Conservation (phyloP, 306 rosid species). For the Vicia faba region DNA sequence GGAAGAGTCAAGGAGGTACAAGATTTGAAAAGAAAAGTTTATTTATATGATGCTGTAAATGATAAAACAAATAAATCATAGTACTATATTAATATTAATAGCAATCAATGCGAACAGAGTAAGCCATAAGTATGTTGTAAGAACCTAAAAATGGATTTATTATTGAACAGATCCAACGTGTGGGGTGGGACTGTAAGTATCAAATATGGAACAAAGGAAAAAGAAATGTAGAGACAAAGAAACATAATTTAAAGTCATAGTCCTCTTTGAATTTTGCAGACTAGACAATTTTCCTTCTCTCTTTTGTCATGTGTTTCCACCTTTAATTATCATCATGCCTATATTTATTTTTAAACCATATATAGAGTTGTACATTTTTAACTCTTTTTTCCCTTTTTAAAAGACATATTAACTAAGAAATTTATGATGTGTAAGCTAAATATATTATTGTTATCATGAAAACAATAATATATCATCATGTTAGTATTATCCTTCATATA, state of each 20-base stretch:
- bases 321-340: conserved; percentile 33
- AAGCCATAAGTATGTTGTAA: conserved; percentile 31
- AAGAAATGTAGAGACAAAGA: conserved; percentile 47
- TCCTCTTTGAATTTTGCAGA: conserved; percentile 46
- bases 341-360: neutral
- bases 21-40: neutral
- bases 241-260: conserved; percentile 49
- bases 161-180: conserved; percentile 36
- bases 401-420: conserved; percentile 4
- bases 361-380: conserved; percentile 14
- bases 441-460: too few relatives aligned
- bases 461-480: too few relatives aligned
- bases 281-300: conserved; percentile 44
- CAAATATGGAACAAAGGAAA: conserved; percentile 41
- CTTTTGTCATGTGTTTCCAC: conserved; percentile 32
- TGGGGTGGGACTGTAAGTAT: conserved; percentile 37
- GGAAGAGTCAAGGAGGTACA: neutral
- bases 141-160: conserved; percentile 31
- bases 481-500: too few relatives aligned
- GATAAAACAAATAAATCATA: conserved; percentile 7
- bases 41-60: neutral
- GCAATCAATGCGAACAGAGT: conserved; percentile 13
- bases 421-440: too few relatives aligned
- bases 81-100: neutral
- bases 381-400: conserved; percentile 33